phyloP scores from a whole-genome alignment of 2,329 filamentous ascomycete species.

The Fusarium aywerte region DNA sequence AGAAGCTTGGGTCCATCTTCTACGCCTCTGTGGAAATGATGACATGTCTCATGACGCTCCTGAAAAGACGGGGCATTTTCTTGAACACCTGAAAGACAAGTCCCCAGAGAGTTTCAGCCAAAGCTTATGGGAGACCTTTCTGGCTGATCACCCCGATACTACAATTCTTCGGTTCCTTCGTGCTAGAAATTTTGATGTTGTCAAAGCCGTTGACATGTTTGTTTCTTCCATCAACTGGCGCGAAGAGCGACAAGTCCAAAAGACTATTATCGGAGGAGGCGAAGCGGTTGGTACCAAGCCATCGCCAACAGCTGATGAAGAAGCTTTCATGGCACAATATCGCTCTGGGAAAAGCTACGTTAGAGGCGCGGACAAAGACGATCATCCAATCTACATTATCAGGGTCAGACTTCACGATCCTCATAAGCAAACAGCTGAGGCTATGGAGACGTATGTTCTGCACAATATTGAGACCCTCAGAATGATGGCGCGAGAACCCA shows the following conservation, averaged over 20 bases:
- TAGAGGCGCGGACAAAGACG: constrained; percentile 51
- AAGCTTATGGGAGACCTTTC: constrained; percentile 26
- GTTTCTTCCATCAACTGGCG: constrained; percentile 54
- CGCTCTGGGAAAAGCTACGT: constrained; percentile 54
- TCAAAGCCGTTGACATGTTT: constrained; percentile 54
- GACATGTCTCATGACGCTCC: background rate
- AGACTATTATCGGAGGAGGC: constrained; percentile 49
- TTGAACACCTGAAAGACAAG: constrained; percentile 12
- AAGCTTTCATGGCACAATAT: constrained; percentile 53
- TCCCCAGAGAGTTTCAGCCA: constrained; percentile 25
- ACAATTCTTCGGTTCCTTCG: constrained; percentile 54
- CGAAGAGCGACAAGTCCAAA: constrained; percentile 48
- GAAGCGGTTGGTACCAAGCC: constrained; percentile 48
- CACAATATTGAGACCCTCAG: constrained; percentile 54
- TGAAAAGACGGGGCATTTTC: constrained; percentile 13
- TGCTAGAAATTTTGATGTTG: constrained; percentile 55
- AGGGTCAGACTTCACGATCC: constrained; percentile 46
- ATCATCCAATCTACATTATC: constrained; percentile 53
- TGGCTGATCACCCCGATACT: constrained; percentile 52
- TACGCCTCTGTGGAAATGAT: constrained; percentile 25
- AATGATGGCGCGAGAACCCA: constrained; percentile 40
- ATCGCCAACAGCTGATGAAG: constrained; percentile 41
- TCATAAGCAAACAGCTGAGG: constrained; percentile 47
- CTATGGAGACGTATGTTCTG: constrained; percentile 53
- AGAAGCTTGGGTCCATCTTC: constrained; percentile 36